Conservation (phyloP, 495 filamentous ascomycete genomes). For the Aspergillus haitiensis region DNA sequence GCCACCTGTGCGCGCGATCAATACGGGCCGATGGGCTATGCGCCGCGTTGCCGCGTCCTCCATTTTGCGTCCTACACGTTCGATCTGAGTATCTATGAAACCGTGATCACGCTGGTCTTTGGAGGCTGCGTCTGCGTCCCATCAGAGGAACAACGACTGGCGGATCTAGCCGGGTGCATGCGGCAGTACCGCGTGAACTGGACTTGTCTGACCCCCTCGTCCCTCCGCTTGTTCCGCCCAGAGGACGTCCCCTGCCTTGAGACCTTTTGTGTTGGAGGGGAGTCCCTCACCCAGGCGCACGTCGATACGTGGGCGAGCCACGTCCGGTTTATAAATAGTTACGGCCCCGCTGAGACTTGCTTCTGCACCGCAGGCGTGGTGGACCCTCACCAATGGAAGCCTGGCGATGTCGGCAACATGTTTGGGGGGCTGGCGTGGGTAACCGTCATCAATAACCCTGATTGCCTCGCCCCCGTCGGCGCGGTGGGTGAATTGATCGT, state of each 20-base stretch:
- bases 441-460: slow-evolving; percentile 51
- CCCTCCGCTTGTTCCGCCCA: slow-evolving; percentile 21
- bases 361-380: slow-evolving; percentile 15
- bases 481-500: slow-evolving; percentile 60
- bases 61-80: slow-evolving; percentile 62
- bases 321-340: slow-evolving; percentile 12
- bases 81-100: slow-evolving; percentile 57
- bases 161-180: slow-evolving; percentile 32
- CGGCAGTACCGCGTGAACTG: slow-evolving; percentile 25
- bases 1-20: slow-evolving; percentile 8
- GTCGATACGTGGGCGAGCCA: not conserved
- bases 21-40: not conserved
- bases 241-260: slow-evolving; percentile 32
- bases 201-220: slow-evolving; percentile 30
- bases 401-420: slow-evolving; percentile 25
- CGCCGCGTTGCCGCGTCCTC: slow-evolving; percentile 37
- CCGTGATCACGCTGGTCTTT: slow-evolving; percentile 54
- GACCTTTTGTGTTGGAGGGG: slow-evolving; percentile 39
- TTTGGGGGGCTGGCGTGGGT: slow-evolving; percentile 47
- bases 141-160: slow-evolving; percentile 38
- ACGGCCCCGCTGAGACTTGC: slow-evolving; percentile 25
- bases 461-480: slow-evolving; percentile 55
- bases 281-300: slow-evolving; percentile 33
- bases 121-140: slow-evolving; percentile 60
- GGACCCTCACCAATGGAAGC: not conserved